These are phyloP conservation scores for Acanthochlamys bracteata DNA, from an alignment of 106 monocot genomes.

Conservation along the genomic window DNA sequence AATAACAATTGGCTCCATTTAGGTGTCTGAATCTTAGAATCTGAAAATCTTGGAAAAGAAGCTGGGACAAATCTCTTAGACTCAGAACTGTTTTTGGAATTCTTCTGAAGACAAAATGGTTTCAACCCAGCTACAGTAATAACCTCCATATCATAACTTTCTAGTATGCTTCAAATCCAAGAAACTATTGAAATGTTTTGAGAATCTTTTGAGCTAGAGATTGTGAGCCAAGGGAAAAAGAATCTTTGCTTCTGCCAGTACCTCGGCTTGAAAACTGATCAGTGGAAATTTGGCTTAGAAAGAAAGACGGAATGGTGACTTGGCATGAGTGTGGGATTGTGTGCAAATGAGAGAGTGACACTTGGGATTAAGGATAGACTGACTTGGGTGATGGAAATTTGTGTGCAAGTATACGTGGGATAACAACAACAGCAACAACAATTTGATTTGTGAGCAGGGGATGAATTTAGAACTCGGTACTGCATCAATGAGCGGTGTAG, in stretches of 20 bases:
- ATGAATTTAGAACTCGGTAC: no score
- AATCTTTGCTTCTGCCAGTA: not conserved
- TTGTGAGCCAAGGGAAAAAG: no score
- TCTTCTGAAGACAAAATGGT: slow-evolving; percentile 36
- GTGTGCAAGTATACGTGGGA: no score
- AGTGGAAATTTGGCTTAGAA: no score
- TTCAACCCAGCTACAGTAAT: slow-evolving; percentile 48
- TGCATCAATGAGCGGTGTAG: no score
- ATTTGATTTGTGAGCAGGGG: no score
- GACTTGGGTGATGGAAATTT: not conserved
- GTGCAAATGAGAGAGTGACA: slow-evolving; percentile 22
- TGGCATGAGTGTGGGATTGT: no score
- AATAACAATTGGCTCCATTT: slow-evolving; percentile 1
- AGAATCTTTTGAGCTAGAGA: no score
- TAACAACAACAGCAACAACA: no score
- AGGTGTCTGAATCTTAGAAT: slow-evolving; percentile 1
- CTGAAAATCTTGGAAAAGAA: slow-evolving; percentile 19
- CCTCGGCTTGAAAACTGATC: slow-evolving; percentile 1
- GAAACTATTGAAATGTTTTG: no score
- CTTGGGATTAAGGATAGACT: slow-evolving; percentile 16
- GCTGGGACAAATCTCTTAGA: slow-evolving; percentile 25
- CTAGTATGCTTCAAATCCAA: no score
- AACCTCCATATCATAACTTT: slow-evolving; percentile 74
- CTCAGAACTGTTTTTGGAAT: slow-evolving; percentile 18
- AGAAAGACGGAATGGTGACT: no score